Evolutionary conservation across 2,329 filamentous ascomycete genomes (phyloP), one percentile per base, ranked within the genome.

Genomic region (Fonsecaea monophora): DNA sequence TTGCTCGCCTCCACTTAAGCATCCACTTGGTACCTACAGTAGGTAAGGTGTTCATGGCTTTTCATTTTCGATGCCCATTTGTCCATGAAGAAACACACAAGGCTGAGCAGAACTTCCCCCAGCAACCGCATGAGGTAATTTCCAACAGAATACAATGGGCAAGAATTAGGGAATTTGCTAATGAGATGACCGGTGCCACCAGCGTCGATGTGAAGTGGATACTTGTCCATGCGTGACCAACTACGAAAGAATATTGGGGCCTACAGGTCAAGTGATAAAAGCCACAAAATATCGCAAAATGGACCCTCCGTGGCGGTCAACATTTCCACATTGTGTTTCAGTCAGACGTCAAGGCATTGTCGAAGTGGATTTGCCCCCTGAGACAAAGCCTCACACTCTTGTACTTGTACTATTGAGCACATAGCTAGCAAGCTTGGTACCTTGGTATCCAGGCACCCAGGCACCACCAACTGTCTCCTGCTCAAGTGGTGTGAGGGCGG

Each of bases 401-500:
- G 30, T 32, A 32, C 30, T 32, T 32, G 30, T 32, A 32, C 6
- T 32, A 32, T 6, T 32, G 30, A 32, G 30, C 30, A 32, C 30
- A 32, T 32, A 32, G 30, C 30, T 32, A 32, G 30, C 25, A 25
- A 25, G 25, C 25, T 25, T 25, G 25, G 30, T 6, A 32, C 30
- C 30, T 32, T 32, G 30, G 30, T 32, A 32, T 4, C 40, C 21
- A 50, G 21, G 45, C 25, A 15, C 40, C 15, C n/a, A 7, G 9
- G 5, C n/a, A 18, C 45, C 25, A 13, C 25, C 25, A 37, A 15
- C 57, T 34, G n/a, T 53, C 15, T 60, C 45, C 45, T 18, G 57
- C 15, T 50, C 9, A 13, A 35, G 64, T 66, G 64, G 64, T 59
- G 58, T 66, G 64, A 66, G 37, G 3, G 59, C 58, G 64, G 64